A percentile compares a stretch with the other conserved stretches of the same genome.
phyloP scores from a whole-genome alignment of 148 eudicot species.

The Beta vulgaris region DNA sequence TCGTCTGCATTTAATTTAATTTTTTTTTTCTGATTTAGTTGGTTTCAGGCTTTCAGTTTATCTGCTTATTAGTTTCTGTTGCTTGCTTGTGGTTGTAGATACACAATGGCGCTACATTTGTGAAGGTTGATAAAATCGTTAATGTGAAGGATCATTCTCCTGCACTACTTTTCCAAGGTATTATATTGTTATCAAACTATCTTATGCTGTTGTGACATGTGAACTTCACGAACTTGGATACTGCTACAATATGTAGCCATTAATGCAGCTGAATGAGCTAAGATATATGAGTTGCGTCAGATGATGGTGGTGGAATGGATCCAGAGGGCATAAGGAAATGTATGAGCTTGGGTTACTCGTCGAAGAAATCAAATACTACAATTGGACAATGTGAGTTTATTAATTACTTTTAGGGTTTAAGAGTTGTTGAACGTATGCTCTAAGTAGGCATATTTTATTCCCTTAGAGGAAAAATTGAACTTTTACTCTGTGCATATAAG shows the following conservation, averaged over 20 bases:
- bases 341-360: conserved; percentile 98
- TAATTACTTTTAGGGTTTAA: not conserved
- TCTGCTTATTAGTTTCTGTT: conserved; percentile 16
- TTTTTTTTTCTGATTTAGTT: not conserved
- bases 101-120: conserved; percentile 83
- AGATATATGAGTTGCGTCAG: conserved; percentile 35
- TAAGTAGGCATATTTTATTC: not conserved
- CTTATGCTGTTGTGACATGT: not conserved
- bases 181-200: conserved; percentile 14
- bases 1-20: not conserved
- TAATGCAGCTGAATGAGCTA: not conserved
- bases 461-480: not conserved
- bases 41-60: not conserved
- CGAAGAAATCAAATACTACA: conserved; percentile 77
- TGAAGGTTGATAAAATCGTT: conserved; percentile 75
- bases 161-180: conserved; percentile 84
- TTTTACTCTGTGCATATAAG: not conserved
- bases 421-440: not conserved
- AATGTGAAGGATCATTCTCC: conserved; percentile 79
- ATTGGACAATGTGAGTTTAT: conserved; percentile 81
- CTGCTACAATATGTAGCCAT: not conserved
- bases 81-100: conserved; percentile 47
- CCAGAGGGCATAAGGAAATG: conserved; percentile 85
- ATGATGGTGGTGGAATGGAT: conserved; percentile 99
- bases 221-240: conserved; percentile 1